These are phyloP conservation scores for Astrephomene gubernaculifera DNA, from an alignment of 139 green algal species.

Conservation along the genomic window DNA sequence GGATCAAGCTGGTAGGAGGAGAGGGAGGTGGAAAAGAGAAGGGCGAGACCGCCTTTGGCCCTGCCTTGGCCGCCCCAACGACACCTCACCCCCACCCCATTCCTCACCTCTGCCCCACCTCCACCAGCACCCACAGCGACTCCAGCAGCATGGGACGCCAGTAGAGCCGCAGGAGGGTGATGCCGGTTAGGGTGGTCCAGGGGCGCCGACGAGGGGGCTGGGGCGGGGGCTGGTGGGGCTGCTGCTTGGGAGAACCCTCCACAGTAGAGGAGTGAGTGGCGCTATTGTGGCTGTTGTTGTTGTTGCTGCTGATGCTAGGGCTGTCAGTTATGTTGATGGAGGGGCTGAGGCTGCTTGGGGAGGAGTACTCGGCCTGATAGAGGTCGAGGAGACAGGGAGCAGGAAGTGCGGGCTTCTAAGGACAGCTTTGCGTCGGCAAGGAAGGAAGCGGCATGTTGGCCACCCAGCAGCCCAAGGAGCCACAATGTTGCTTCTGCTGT, in stretches of 20 bases:
- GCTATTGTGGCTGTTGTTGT: too few species aligned
- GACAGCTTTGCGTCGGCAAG: too few species aligned
- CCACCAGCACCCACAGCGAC: slow-evolving; percentile 60
- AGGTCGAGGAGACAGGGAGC: too few species aligned
- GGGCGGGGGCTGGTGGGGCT: neutral
- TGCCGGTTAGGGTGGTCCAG: slow-evolving; percentile 35
- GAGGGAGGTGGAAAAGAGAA: neutral
- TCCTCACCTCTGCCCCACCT: slow-evolving; percentile 66
- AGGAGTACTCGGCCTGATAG: too few species aligned
- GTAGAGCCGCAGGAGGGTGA: slow-evolving; percentile 66
- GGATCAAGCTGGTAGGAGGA: neutral
- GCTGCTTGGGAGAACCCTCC: neutral
- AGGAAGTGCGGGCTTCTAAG: too few species aligned
- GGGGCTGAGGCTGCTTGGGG: too few species aligned
- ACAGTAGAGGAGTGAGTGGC: too few species aligned
- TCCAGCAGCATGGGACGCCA: slow-evolving; percentile 59
- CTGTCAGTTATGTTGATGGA: too few species aligned
- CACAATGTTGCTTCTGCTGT: too few species aligned
- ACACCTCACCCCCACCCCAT: neutral
- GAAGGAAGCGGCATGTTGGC: too few species aligned
- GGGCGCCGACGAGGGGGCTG: neutral
- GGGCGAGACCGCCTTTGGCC: neutral
- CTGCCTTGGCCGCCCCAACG: neutral
- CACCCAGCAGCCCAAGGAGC: too few species aligned
- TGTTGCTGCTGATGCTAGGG: too few species aligned